Percentiles rank a stretch among this genome's conserved stretches.
Evolutionary conservation across 768 basidiomycete species (phyloP).

Genomic region (Lactarius quietus): DNA sequence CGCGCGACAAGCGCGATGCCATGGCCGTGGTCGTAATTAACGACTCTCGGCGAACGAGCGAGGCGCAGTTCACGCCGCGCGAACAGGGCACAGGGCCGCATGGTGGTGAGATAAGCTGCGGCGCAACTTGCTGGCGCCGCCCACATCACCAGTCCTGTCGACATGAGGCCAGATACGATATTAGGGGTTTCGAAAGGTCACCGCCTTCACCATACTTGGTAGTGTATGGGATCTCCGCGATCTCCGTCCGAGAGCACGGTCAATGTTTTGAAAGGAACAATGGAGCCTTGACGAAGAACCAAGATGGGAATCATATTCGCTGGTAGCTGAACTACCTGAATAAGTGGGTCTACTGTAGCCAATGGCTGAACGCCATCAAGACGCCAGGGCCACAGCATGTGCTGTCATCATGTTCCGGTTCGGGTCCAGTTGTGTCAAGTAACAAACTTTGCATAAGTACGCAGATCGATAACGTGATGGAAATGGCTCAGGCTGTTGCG

Average conservation of each 20-base stretch:
- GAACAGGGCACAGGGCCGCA: neutral
- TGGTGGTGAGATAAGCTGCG: neutral
- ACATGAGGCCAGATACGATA: neutral
- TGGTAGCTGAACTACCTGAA: neutral
- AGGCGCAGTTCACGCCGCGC: neutral
- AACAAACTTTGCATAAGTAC: rapidly evolving
- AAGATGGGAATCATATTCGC: neutral
- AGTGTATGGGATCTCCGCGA: neutral
- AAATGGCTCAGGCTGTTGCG: neutral
- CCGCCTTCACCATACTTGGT: neutral
- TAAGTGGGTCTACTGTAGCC: neutral
- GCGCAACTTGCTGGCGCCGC: neutral
- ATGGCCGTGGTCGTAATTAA: too few relatives aligned
- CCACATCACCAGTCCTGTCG: neutral
- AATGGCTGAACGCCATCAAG: too few relatives aligned
- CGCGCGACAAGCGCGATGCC: neutral
- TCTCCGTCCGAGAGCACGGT: neutral
- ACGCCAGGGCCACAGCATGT: too few relatives aligned
- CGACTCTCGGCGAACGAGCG: too few relatives aligned
- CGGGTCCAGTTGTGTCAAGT: too few relatives aligned
- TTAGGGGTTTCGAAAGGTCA: neutral
- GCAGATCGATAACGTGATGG: neutral
- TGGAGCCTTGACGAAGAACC: neutral
- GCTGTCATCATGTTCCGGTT: too few relatives aligned
- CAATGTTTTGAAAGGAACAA: neutral